Base-by-base conservation (phyloP, 305 asterid species). In the Solanum aculeatissimum region DNA sequence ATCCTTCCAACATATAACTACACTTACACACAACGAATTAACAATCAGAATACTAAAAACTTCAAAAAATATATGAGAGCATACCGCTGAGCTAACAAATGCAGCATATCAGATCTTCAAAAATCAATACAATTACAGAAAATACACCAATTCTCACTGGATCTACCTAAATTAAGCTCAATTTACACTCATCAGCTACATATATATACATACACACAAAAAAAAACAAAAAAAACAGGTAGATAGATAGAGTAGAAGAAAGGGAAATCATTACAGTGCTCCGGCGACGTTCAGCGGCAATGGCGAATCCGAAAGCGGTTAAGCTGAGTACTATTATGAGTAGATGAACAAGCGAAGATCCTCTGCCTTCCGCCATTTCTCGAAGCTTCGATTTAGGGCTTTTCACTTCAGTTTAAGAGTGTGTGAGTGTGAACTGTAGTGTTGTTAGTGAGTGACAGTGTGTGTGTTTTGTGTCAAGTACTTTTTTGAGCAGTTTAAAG, bases 231-330 rank as follows among this genome's bases (percentile, higher is more conserved):
- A 15, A 32, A 66, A 29, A n/a, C 70, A 62, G 25, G 45, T 8
- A 29, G 11, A 32, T 8, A 29, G n/a, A 32, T 32, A 15, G 13
- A 86, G 80, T 55, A 23, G 40, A 14, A 70, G 15, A 68, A 40
- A 58, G 27, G 49, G 51, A 27, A 51, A 83, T 54, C 43, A 12
- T 87, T 92, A 94, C 99, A 82, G 89, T 89, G 97, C 98, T 96
- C 43, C 99, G 92, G 70, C 99, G 98, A 65, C 95, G 98, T 82
- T 94, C 99, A 19, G 99, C 99, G 69, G 99, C 99, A 86, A 96
- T 94, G 82, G 99, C 78, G 83, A 96, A 96, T 42, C 98, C 99
- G 85, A 96, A 96, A 86, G 99, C 99, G 25, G 88, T 87, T 89
- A 96, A 92, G 92, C 98, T 93, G 72, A 93, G 86, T 32, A 92